Percentiles rank a stretch among this genome's conserved stretches.
These are phyloP conservation scores for Entonaema liquescens DNA, from an alignment of 495 filamentous ascomycete genomes.

Conservation along the genomic window DNA sequence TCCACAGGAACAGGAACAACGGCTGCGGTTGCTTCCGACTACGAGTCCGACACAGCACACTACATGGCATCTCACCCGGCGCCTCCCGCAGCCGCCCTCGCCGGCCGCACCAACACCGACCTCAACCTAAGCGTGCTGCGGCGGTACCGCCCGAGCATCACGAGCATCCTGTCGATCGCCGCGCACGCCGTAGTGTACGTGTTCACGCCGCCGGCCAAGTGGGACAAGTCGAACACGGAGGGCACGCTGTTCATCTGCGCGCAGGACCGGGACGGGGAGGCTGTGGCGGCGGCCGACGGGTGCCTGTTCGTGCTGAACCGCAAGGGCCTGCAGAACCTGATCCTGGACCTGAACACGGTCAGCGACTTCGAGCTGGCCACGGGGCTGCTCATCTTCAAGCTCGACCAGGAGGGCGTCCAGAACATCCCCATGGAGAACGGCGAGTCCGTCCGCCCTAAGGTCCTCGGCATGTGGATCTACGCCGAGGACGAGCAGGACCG, in stretches of 20 bases:
- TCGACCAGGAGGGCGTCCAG: slow-evolving; percentile 42
- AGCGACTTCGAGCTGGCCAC: slow-evolving; percentile 53
- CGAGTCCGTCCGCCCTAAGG: slow-evolving; percentile 44
- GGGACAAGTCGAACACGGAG: slow-evolving; percentile 82
- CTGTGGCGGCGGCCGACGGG: slow-evolving; percentile 40
- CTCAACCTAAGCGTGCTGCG: slow-evolving; percentile 83
- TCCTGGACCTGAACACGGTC: slow-evolving; percentile 51
- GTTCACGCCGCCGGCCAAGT: slow-evolving; percentile 69
- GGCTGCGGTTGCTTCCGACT: slow-evolving; percentile 63
- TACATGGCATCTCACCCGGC: slow-evolving; percentile 42
- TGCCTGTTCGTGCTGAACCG: slow-evolving; percentile 60
- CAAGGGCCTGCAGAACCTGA: slow-evolving; percentile 54
- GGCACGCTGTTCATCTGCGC: slow-evolving; percentile 85
- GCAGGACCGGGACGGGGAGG: slow-evolving; percentile 42
- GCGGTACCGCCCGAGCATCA: slow-evolving; percentile 75
- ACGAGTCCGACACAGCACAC: slow-evolving; percentile 63
- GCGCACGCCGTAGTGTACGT: slow-evolving; percentile 82
- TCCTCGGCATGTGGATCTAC: slow-evolving; percentile 59
- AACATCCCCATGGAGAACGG: slow-evolving; percentile 38
- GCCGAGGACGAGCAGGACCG: slow-evolving; percentile 47
- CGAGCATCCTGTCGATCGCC: slow-evolving; percentile 74
- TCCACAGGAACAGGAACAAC: neutral
- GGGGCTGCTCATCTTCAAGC: slow-evolving; percentile 54
- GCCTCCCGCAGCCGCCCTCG: slow-evolving; percentile 47
- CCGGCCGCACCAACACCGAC: slow-evolving; percentile 74